Evolutionary conservation across 768 basidiomycete species (phyloP).

Genomic region (Mycena kentingensis): DNA sequence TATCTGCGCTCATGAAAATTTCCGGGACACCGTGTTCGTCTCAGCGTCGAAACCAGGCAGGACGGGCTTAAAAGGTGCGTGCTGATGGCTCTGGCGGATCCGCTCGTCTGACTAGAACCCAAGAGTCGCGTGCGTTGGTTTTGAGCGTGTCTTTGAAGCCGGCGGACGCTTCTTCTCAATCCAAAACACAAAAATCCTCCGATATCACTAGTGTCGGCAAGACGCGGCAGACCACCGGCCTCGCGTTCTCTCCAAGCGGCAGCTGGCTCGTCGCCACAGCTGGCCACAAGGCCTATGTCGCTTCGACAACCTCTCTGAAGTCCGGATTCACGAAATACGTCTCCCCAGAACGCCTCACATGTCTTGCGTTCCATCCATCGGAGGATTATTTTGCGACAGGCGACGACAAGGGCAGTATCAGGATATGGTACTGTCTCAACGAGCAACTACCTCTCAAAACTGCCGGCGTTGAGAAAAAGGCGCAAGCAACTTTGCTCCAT

Average conservation of each 20-base stretch:
- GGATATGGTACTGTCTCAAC: conserved; percentile 91
- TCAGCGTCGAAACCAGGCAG: conserved; percentile 56
- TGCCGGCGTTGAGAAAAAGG: conserved; percentile 70
- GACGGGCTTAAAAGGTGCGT: conserved; percentile 35
- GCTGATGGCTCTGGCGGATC: too few species aligned
- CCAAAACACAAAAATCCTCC: conserved; percentile 44
- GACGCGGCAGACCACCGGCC: conserved; percentile 59
- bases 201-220: conserved; percentile 66
- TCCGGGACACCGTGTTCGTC: conserved; percentile 72
- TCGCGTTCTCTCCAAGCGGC: conserved; percentile 76
- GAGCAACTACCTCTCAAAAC: conserved; percentile 52
- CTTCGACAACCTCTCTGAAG: conserved; percentile 53
- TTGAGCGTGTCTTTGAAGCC: conserved; percentile 64
- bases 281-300: conserved; percentile 79
- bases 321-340: conserved; percentile 82
- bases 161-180: conserved; percentile 41
- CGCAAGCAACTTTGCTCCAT: conserved; percentile 85
- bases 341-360: conserved; percentile 77
- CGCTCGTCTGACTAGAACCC: too few species aligned
- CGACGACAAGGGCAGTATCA: conserved; percentile 79
- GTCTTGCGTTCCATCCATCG: conserved; percentile 83
- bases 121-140: conserved; percentile 61
- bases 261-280: conserved; percentile 75
- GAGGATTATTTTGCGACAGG: conserved; percentile 97
- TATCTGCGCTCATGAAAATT: conserved; percentile 69